Base-by-base conservation (phyloP, 202 grass and related monocot genomes). In the Schoenoplectus triqueter region DNA sequence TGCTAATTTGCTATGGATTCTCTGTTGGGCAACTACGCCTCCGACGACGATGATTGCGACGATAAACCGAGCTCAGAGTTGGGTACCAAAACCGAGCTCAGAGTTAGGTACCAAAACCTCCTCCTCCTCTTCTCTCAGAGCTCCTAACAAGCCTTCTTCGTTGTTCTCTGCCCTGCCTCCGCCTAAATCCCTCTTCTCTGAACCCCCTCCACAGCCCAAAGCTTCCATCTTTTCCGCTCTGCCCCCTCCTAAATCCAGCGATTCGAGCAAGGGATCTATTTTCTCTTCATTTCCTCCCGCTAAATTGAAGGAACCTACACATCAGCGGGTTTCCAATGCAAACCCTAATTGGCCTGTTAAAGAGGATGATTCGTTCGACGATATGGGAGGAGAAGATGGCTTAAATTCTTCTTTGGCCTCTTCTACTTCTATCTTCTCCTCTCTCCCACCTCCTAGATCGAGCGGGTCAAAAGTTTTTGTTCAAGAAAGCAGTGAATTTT, bases 11-110 rank as follows among this genome's bases (percentile, higher is more conserved):
- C 78, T 44, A 98, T 98, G 96, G 96, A 98, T 85, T 92, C 93
- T 76, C 88, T 98, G 14, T 81, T 95, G 20, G 91, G 93, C 31
- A 98, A 67, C 87, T 98, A 98, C 85, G 96, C 89, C 86, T 95
- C 93, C 86, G 82, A 83, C 62, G 96, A 98, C 41, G 95, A 98
- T 0, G 83, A 84, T 48, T 88, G 85, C 65, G 88, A 89, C 19
- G 73, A 82, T 18, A 60, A 83, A 75, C 76, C 83, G 3, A 48
- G 78, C 17, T 84, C 72, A 3, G 18, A 85, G 3, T 66, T 57
- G 0, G n/a, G n/a, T n/a, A n/a, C n/a, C n/a, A n/a, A 60, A 83
- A 75, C 76, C 83, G 3, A 48, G 78, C 17, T 84, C 72, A 3
- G 18, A 85, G 3, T 66, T 57, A n/a, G 0, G 20, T 6, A 42